A percentile compares a stretch with the other conserved stretches of the same genome.
Conservation (phyloP, 129 eudicot genomes). For the Lactuca saligna region DNA sequence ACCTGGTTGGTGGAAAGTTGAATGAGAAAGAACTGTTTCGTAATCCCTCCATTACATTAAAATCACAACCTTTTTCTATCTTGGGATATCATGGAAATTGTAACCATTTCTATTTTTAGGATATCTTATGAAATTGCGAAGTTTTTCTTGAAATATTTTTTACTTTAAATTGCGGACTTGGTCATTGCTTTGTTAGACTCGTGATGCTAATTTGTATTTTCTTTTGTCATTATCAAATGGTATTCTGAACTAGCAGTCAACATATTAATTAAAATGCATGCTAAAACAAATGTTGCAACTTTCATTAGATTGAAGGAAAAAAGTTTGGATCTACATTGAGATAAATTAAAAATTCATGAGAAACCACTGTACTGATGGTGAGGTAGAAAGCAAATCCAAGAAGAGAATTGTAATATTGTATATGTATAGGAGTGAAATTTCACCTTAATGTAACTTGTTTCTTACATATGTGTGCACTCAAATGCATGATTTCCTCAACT, state of each 20-base stretch:
- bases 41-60: constrained; percentile 16
- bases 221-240: constrained; percentile 6
- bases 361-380: not conserved
- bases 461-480: constrained; percentile 18
- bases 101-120: constrained; percentile 27
- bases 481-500: constrained; percentile 27
- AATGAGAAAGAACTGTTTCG: constrained; percentile 12
- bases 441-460: constrained; percentile 18
- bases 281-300: constrained; percentile 12
- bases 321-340: constrained; percentile 8
- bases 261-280: not conserved
- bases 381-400: constrained; percentile 9
- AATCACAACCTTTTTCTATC: constrained; percentile 13
- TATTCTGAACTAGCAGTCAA: constrained; percentile 15
- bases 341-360: constrained; percentile 14
- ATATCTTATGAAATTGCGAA: constrained; percentile 7
- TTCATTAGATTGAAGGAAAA: constrained; percentile 7
- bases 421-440: constrained; percentile 13
- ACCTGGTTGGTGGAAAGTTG: constrained; percentile 20
- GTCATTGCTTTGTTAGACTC: constrained; percentile 8
- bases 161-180: constrained; percentile 1
- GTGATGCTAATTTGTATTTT: constrained; percentile 2
- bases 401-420: constrained; percentile 17
- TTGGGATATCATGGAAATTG: constrained; percentile 21
- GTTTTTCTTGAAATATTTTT: not conserved